Conservation (phyloP, 345 rosid genomes). For the Eutrema heterophyllum region DNA sequence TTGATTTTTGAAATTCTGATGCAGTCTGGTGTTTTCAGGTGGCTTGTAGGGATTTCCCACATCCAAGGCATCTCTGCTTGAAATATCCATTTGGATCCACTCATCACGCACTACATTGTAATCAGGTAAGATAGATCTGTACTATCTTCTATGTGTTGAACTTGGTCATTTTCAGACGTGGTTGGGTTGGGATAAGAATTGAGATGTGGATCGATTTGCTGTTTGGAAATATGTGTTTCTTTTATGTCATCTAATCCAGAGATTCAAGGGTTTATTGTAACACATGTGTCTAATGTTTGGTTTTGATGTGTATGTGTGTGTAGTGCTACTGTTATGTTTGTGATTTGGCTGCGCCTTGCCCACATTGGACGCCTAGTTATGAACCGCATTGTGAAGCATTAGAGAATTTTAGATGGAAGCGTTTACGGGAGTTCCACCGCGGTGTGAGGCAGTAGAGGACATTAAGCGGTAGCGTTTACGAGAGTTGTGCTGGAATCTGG, state of each 20-base stretch:
- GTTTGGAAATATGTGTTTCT: neutral
- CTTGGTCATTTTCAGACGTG: neutral
- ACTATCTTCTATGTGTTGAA: neutral
- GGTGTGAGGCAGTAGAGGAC: conserved; percentile 40
- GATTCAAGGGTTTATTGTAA: neutral
- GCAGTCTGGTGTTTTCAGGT: conserved; percentile 32
- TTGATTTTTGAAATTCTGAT: neutral
- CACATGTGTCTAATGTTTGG: neutral
- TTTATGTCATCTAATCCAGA: neutral
- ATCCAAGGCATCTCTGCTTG: conserved; percentile 65
- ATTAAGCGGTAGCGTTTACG: neutral
- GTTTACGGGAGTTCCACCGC: neutral
- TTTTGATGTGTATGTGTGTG: conserved; percentile 5
- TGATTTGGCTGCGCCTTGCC: conserved; percentile 59
- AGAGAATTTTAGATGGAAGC: neutral
- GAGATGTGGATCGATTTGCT: neutral
- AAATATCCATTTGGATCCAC: conserved; percentile 49
- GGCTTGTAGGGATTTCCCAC: conserved; percentile 82
- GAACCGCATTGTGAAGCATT: conserved; percentile 51
- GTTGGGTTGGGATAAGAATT: neutral
- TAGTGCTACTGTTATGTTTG: conserved; percentile 80
- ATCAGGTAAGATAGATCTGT: conserved; percentile 34
- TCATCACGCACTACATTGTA: conserved; percentile 40
- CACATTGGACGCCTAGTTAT: conserved; percentile 27
- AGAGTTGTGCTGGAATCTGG: neutral